Evolutionary conservation across 192 early-diverging fungal species (phyloP).

Genomic region (Umbelopsis sp.): DNA sequence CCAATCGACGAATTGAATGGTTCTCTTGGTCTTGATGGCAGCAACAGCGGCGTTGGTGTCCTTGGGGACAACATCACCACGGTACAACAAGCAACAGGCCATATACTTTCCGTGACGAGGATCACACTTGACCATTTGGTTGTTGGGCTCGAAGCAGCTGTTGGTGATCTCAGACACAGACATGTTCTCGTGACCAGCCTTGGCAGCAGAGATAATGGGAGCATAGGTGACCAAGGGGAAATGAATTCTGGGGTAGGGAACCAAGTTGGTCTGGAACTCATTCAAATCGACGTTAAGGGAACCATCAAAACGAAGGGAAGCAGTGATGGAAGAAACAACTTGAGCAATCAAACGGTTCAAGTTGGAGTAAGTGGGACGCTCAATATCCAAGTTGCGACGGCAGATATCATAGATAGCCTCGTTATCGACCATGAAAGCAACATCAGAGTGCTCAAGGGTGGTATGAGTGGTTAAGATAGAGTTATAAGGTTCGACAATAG

Average conservation of each 20-base stretch:
- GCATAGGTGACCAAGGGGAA: constrained; percentile 99
- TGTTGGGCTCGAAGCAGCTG: constrained; percentile 95
- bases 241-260: constrained; percentile 99
- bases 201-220: constrained; percentile 91
- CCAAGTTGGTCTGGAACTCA: constrained; percentile 99
- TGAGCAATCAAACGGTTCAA: constrained; percentile 98
- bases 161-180: constrained; percentile 89
- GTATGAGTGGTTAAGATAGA: constrained; percentile 99
- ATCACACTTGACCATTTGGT: constrained; percentile 99
- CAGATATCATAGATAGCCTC: constrained; percentile 99
- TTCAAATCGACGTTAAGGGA: constrained; percentile 98
- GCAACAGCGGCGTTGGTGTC: constrained; percentile 93
- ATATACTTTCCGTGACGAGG: constrained; percentile 98
- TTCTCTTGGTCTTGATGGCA: constrained; percentile 92
- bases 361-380: constrained; percentile 96
- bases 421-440: constrained; percentile 99
- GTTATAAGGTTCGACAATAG: constrained; percentile 98
- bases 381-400: constrained; percentile 96
- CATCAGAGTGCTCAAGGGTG: constrained; percentile 98
- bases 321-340: constrained; percentile 99
- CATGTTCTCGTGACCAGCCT: constrained; percentile 97
- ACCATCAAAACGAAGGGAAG: constrained; percentile 97
- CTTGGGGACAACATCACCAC: constrained; percentile 98
- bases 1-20: constrained; percentile 99
- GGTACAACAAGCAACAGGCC: constrained; percentile 98